Conservation (phyloP, 2,329 filamentous ascomycete species). For the Clonostachys rosea region DNA sequence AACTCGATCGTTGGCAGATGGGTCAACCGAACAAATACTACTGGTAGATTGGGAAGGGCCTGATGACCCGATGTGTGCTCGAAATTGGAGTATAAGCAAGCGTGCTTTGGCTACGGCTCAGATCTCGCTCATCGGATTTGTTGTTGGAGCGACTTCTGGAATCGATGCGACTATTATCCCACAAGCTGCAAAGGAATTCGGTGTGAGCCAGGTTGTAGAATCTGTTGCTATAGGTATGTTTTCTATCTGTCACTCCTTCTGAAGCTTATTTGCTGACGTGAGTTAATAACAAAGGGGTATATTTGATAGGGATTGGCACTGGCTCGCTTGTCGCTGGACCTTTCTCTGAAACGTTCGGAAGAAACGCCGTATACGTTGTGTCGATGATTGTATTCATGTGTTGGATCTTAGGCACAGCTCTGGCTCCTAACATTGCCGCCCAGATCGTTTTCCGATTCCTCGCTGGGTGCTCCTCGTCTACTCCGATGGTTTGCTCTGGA, state of each 20-base stretch:
- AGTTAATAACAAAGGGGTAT: slow-evolving; percentile 6
- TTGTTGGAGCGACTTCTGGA: slow-evolving; percentile 44
- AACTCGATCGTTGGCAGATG: not conserved
- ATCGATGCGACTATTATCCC: slow-evolving; percentile 45
- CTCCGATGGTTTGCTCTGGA: slow-evolving; percentile 34
- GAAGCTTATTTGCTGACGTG: slow-evolving; percentile 11
- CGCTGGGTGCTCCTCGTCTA: slow-evolving; percentile 37
- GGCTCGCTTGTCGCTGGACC: slow-evolving; percentile 28
- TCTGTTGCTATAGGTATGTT: slow-evolving; percentile 36
- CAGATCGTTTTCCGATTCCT: slow-evolving; percentile 42
- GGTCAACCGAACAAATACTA: slow-evolving; percentile 17
- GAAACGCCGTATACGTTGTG: slow-evolving; percentile 31
- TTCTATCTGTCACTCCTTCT: not conserved
- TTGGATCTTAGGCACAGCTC: slow-evolving; percentile 36
- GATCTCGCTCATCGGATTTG: slow-evolving; percentile 40
- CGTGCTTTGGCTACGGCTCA: slow-evolving; percentile 31
- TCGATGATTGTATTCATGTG: slow-evolving; percentile 34
- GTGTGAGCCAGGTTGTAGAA: slow-evolving; percentile 43
- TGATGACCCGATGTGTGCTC: slow-evolving; percentile 35
- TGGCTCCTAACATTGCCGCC: slow-evolving; percentile 33
- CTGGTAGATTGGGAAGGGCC: slow-evolving; percentile 22
- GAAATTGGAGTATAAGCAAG: slow-evolving; percentile 33
- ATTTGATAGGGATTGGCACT: slow-evolving; percentile 4
- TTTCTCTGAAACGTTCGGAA: slow-evolving; percentile 29
- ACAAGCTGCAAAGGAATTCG: slow-evolving; percentile 36